Percentiles rank a stretch among this genome's conserved stretches.
Evolutionary conservation across 352 stramenopile species (phyloP).

Genomic region (Phytophthora cactorum): DNA sequence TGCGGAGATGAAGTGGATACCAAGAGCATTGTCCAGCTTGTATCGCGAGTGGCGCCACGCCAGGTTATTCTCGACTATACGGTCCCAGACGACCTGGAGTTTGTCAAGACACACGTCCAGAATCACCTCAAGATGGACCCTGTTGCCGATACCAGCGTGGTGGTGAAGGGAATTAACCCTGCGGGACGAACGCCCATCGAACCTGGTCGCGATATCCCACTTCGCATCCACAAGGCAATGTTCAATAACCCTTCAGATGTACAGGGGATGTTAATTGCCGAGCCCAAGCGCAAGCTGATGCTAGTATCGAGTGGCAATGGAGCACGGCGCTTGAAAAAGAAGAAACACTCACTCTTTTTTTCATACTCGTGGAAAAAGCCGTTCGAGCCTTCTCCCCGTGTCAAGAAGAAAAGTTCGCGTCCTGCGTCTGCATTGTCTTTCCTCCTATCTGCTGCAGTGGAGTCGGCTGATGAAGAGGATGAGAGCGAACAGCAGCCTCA

Average conservation of each 20-base stretch:
- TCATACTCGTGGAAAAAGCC: constrained; percentile 87
- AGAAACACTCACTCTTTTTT: constrained; percentile 82
- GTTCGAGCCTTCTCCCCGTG: constrained; percentile 56
- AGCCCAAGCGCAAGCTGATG: constrained; percentile 84
- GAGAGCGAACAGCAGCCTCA: constrained; percentile 70
- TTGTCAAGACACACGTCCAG: constrained; percentile 69
- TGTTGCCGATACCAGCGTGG: constrained; percentile 18
- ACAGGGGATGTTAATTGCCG: constrained; percentile 77
- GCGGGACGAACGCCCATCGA: constrained; percentile 47
- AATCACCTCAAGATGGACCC: constrained; percentile 58
- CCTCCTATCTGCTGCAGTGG: constrained; percentile 70
- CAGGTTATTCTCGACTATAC: constrained; percentile 77
- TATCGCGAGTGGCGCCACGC: constrained; percentile 54
- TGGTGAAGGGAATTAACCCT: constrained; percentile 42
- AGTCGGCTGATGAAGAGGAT: constrained; percentile 81
- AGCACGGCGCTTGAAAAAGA: constrained; percentile 83
- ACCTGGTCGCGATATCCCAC: constrained; percentile 56
- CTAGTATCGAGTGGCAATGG: constrained; percentile 72
- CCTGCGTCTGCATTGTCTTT: constrained; percentile 81
- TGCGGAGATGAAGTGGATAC: constrained; percentile 86
- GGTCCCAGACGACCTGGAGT: constrained; percentile 62
- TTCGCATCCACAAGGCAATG: constrained; percentile 87
- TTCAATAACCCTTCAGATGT: constrained; percentile 82
- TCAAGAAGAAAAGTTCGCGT: constrained; percentile 78
- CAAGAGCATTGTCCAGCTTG: constrained; percentile 85